phyloP scores from a whole-genome alignment of 225 moss, liverwort and hornwort species.

The Marchantia polymorpha region DNA sequence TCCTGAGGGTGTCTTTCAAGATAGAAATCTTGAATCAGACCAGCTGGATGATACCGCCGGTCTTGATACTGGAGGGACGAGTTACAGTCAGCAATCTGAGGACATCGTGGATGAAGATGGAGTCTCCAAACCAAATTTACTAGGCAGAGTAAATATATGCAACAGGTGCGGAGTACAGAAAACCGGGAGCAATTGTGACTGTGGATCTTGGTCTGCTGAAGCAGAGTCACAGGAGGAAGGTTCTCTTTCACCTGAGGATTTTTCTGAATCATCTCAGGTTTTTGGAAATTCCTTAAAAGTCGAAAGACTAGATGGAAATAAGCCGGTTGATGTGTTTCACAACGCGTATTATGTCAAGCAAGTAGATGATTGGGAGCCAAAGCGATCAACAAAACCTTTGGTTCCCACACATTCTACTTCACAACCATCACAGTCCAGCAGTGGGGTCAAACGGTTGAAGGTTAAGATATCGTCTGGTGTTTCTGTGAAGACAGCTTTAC shows the following conservation, averaged over 20 bases:
- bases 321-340: background rate
- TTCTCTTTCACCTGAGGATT: conserved; percentile 38
- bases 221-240: conserved; percentile 43
- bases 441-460: conserved; percentile 52
- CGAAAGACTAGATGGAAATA: conserved; percentile 1
- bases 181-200: conserved; percentile 35
- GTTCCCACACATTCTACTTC: conserved; percentile 7
- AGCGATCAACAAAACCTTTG: conserved; percentile 7
- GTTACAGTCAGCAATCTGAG: conserved; percentile 46
- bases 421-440: conserved; percentile 19
- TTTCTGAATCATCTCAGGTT: conserved; percentile 28
- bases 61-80: conserved; percentile 48
- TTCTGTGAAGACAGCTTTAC: conserved; percentile 31
- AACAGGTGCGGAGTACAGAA: conserved; percentile 32
- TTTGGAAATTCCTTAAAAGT: conserved; percentile 13
- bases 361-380: conserved; percentile 10
- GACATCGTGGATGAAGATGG: conserved; percentile 44
- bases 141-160: conserved; percentile 31
- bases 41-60: conserved; percentile 43
- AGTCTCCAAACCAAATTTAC: conserved; percentile 20
- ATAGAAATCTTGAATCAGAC: conserved; percentile 44
- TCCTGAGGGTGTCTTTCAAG: conserved; percentile 39
- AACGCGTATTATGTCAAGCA: background rate
- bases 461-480: conserved; percentile 53
- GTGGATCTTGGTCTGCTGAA: conserved; percentile 23